Evolutionary conservation across 1,284 basidiomycete species (phyloP), one percentile per base, ranked within the genome.

Genomic region (Phellinidium pouzarii): DNA sequence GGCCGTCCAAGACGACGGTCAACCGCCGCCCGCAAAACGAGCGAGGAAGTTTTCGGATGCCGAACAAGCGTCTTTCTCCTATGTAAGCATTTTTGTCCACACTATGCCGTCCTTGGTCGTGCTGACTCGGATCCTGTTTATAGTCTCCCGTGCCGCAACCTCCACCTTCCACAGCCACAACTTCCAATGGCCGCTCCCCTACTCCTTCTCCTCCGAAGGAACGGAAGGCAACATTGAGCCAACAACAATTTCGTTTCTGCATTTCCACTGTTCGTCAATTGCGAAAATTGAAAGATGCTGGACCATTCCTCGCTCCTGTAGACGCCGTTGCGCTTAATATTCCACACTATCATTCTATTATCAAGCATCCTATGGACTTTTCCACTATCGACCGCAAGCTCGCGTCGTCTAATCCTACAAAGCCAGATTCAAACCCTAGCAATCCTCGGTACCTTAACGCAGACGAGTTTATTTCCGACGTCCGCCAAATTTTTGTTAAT

Each of bases 291-390:
- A 91, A 91, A 65, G 92, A 95, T 52, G 82, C 92, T 0, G 67
- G 66, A 5, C 84, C 92, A 1, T 99, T 99, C 72, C 70, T 89
- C 50, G 75, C 75, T 50, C 94, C 96, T 17, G 96, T 99, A 55
- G 94, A 99, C 65, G 79, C 85, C n/a, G 78, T 95, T 58, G 86
- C 82, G 1, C 79, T 97, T 59, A 85, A 84, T 61, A 89, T 99
- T 57, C 96, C 94, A 11, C 92, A 95, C 65, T 99, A 99, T 64
- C 80, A 79, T 43, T 78, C 77, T 52, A 83, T 98, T 64, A 84
- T 99, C 71, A 88, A 84, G 62, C 80, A 79, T 29, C 96, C 96
- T 0, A 97, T 97, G 91, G 96, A 99, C 67, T 79, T 99, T 47
- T 78, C 82, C n/a, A 96, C 94, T 20, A 81, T 98, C 58, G 95